A percentile compares a stretch with the other conserved stretches of the same genome.
Evolutionary conservation across 2,329 filamentous ascomycete species (phyloP).

Genomic region (Ceratocystis harringtonii): DNA sequence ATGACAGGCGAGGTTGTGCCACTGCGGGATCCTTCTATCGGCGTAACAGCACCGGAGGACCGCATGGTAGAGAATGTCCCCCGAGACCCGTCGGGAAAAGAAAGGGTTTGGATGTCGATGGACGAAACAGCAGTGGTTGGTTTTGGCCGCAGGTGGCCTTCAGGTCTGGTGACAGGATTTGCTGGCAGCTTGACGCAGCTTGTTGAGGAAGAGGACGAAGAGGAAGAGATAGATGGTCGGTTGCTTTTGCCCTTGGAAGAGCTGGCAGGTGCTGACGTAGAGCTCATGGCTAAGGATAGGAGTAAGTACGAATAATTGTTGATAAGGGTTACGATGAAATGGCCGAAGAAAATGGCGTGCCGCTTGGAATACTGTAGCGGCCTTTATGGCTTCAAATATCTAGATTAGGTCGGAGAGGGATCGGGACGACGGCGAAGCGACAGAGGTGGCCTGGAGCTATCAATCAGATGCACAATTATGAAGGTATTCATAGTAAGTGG

Average conservation of each 20-base stretch:
- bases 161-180: neutral
- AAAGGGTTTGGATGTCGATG: conserved; percentile 63
- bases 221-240: neutral
- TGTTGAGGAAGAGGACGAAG: neutral
- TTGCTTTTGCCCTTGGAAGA: neutral
- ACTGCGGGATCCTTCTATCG: conserved; percentile 24
- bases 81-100: conserved; percentile 53
- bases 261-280: neutral
- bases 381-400: neutral
- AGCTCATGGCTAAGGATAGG: conserved; percentile 6
- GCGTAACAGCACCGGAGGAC: conserved; percentile 25
- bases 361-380: neutral
- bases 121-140: conserved; percentile 77
- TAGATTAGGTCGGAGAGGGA: conserved; percentile 5
- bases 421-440: neutral
- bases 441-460: conserved; percentile 14
- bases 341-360: neutral
- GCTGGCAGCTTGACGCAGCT: neutral
- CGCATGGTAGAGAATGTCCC: conserved; percentile 42
- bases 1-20: conserved; percentile 28
- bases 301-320: neutral
- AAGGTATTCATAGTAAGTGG: conserved; percentile 16
- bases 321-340: neutral
- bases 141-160: conserved; percentile 30
- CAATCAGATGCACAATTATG: conserved; percentile 5